Evolutionary conservation across 2,329 filamentous ascomycete genomes (phyloP).

Genomic region (Lasiodiplodia citricola): DNA sequence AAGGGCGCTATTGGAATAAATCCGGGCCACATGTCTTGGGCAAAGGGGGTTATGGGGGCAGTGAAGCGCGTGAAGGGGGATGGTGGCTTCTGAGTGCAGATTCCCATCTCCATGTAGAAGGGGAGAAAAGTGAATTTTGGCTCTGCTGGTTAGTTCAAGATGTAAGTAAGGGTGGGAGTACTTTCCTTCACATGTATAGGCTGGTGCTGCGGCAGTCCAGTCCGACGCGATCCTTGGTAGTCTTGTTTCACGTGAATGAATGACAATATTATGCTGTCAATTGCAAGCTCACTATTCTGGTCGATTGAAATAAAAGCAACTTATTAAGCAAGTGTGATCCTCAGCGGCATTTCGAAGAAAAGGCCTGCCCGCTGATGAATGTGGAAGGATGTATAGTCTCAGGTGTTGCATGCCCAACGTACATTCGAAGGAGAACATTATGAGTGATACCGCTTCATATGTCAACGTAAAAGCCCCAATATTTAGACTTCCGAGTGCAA

Average conservation of each 20-base stretch:
- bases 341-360: neutral
- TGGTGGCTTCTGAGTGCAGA: slow-evolving; percentile 55
- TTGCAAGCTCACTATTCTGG: neutral
- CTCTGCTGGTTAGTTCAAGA: neutral
- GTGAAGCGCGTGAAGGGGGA: slow-evolving; percentile 63
- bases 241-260: neutral
- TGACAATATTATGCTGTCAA: neutral
- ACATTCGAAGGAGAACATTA: neutral
- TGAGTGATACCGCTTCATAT: neutral
- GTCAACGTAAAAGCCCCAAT: neutral
- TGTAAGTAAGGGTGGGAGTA: neutral
- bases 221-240: neutral
- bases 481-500: neutral
- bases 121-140: neutral
- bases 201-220: neutral
- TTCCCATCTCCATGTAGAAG: neutral
- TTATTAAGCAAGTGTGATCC: neutral
- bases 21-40: slow-evolving; percentile 63
- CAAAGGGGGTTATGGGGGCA: slow-evolving; percentile 62
- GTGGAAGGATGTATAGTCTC: neutral
- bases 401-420: neutral
- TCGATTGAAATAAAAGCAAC: neutral
- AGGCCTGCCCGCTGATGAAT: neutral
- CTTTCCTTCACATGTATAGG: neutral
- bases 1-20: slow-evolving; percentile 51